A percentile compares a stretch with the other conserved stretches of the same genome.
phyloP scores from a whole-genome alignment of 768 basidiomycete genomes.

The Psilocybe cyanescens region DNA sequence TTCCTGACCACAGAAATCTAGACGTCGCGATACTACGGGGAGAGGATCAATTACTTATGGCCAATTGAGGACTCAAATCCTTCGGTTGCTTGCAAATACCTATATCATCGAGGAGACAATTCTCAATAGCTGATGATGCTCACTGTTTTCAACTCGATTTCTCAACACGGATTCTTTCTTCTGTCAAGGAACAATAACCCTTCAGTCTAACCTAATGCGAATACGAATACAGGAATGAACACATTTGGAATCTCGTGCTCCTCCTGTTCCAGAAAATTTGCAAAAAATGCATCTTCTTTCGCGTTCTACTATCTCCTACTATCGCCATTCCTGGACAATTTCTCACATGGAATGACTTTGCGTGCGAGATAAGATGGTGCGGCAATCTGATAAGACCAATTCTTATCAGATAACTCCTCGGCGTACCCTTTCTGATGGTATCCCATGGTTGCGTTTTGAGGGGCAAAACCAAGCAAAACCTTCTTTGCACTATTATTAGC shows the following conservation, averaged over 20 bases:
- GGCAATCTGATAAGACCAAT: conserved; percentile 21
- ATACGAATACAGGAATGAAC: background rate
- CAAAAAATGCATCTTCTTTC: background rate
- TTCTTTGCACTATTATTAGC: conserved; percentile 13
- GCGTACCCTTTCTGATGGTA: conserved; percentile 1
- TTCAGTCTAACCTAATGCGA: background rate
- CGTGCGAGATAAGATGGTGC: conserved; percentile 21
- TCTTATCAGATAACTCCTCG: conserved; percentile 24
- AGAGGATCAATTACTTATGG: background rate
- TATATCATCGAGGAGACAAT: background rate
- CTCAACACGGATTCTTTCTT: too few relatives aligned
- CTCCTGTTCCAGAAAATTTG: background rate
- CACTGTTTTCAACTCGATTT: too few relatives aligned
- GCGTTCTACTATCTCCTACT: background rate
- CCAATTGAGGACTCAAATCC: too few relatives aligned
- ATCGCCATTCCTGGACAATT: conserved; percentile 3
- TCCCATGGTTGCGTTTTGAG: background rate
- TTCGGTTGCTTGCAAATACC: background rate
- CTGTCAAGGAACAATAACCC: too few relatives aligned
- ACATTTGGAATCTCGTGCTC: background rate
- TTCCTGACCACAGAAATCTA: background rate
- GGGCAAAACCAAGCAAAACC: background rate
- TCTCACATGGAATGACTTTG: conserved; percentile 9
- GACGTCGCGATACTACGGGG: background rate
- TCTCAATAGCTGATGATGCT: background rate